Evolutionary conservation across 139 green algal species (phyloP), one percentile per base, ranked within the genome.

Genomic region (Pedinophyceae sp.): DNA sequence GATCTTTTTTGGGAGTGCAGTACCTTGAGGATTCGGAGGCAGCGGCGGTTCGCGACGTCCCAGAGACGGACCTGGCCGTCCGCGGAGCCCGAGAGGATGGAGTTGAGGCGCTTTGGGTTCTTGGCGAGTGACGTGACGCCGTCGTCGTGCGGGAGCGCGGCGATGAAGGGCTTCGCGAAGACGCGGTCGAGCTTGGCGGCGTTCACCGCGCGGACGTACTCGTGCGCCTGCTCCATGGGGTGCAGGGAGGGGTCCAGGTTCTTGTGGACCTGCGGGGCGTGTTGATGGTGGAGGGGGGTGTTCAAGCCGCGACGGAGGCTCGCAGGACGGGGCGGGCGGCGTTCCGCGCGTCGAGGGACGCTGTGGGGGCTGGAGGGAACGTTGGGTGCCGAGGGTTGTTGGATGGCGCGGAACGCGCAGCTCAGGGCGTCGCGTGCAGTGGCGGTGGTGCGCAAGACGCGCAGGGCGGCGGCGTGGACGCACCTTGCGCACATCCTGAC

Each of bases 121-220:
- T 77, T 68, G 13, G 80, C 76, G 13, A 98, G 65, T 50, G 71
- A 83, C 7, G 78, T 90, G 20, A 99, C 72, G 49, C 78, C 84
- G 50, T 99, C 91, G 28, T 76, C 68, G 65, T 98, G 91, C 0
- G 72, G 57, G 4, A 98, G 67, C 2, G 87, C 74, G 0, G 77
- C 75, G 16, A 97, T 26, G 61, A 99, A 95, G 0, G 91, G 91
- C 70, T 95, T 95, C 7, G 91, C 91, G 65, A 99, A 99, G 1
- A 98, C 64, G 22, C 82, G 74, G 50, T 94, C 76, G 2, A 76
- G 27, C 60, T 76, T 76, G 19, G 52, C 57, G 13, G 53, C 53
- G 27, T 59, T 59, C 23, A 55, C 24, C 16, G 49, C 49, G 30
- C 49, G 34, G 2, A 34, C 0, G 65, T 94, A 95, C 67, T 98